Percentiles rank a stretch among this genome's conserved stretches.
Conservation (phyloP, 441 rosid species). For the Corymbia citriodora region DNA sequence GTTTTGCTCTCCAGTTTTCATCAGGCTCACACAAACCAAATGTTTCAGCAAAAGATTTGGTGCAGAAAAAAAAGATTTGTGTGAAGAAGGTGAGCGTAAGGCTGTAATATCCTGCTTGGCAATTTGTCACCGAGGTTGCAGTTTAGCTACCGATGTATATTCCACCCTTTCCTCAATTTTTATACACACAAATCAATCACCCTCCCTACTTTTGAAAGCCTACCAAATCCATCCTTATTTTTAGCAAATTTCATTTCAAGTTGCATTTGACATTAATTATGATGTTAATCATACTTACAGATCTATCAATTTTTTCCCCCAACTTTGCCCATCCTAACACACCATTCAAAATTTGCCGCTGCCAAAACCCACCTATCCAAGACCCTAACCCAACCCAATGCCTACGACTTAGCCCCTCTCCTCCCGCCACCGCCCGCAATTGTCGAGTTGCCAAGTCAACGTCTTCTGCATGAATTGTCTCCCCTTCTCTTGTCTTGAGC, state of each 20-base stretch:
- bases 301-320: background rate
- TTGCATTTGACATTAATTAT: background rate
- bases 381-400: background rate
- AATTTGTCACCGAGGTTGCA: too few relatives aligned
- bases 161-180: too few relatives aligned
- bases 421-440: accelerated
- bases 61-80: too few relatives aligned
- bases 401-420: accelerated
- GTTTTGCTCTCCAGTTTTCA: too few relatives aligned
- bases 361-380: background rate
- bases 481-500: background rate
- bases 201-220: too few relatives aligned
- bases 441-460: background rate
- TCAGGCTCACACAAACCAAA: too few relatives aligned
- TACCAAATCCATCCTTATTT: too few relatives aligned
- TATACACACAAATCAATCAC: too few relatives aligned
- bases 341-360: background rate
- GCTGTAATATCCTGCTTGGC: too few relatives aligned
- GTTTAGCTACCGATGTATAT: too few relatives aligned
- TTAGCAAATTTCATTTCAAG: too few relatives aligned
- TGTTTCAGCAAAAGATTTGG: accelerated
- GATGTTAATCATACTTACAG: background rate
- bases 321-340: background rate
- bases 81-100: too few relatives aligned
- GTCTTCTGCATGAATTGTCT: accelerated